Base-by-base conservation (phyloP, 192 early-diverging fungal genomes). In the Backusella macrospora region DNA sequence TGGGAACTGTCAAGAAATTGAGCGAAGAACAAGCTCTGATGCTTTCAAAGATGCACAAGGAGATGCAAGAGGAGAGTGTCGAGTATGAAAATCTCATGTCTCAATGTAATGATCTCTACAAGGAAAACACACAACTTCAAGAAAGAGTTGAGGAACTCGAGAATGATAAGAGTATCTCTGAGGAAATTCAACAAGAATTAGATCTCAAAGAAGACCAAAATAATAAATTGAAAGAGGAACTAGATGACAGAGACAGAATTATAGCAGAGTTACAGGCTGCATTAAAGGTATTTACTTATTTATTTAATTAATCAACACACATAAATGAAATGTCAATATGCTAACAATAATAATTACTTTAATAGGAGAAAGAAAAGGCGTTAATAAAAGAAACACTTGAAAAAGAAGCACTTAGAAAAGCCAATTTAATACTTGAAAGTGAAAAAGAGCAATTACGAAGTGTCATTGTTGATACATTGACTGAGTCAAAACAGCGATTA, bases 31-130 rank as follows among this genome's bases (percentile, higher is more conserved):
- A 68, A 7, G 67, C 67, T 9, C n/a, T 47, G 18, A 68, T 68
- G 67, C 23, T 68, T 15, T 45, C 67, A 23, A 68, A 68, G 23
- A 47, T 68, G 44, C 67, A 68, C 29, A 26, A 68, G 45, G 67
- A 68, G 6, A 47, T 68, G 14, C 42, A 46, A 44, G 67, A 68
- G 29, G 67, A 68, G 23, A 45, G 21, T 5, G 26, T 29, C 9
- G 67, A 68, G 14, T 46, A 68, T 68, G 67, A 68, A 29, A 26
- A 21, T 1, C 14, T 68, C 21, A 68, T 68, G 67, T 21, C 44
- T 6, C 67, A 68, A 26, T 68, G 67, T 16, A 44, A 68, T n/a
- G 67, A 68, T 5, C 26, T 47, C 12, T 68, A 45, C 26, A 68
- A 26, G 14, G 67, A 68, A 44, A 68, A 68, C 44, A 68, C 43